These are phyloP conservation scores for Vigna radiata DNA, from an alignment of 306 rosid genomes.

Conservation along the genomic window DNA sequence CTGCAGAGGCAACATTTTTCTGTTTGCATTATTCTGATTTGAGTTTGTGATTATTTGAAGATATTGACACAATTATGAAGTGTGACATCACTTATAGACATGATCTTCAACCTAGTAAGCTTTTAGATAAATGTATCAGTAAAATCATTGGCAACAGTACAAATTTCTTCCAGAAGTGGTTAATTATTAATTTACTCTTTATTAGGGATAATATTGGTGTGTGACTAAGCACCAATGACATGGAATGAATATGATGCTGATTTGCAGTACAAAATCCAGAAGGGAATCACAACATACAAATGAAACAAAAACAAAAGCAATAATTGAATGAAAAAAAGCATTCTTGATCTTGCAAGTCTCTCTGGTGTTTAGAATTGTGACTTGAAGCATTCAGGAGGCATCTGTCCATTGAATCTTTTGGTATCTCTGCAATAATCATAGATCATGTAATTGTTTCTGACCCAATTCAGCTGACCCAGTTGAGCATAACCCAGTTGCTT, in stretches of 20 bases:
- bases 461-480: slow-evolving; percentile 61
- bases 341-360: too few species aligned
- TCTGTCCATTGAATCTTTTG: slow-evolving; percentile 61
- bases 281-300: background rate
- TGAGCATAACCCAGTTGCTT: slow-evolving; percentile 51
- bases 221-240: background rate
- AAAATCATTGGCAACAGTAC: too few species aligned
- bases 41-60: background rate
- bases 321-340: too few species aligned
- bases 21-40: background rate
- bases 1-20: background rate
- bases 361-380: slow-evolving; percentile 48
- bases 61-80: background rate
- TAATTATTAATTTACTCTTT: too few species aligned
- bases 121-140: too few species aligned
- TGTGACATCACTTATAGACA: background rate
- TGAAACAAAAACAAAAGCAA: too few species aligned
- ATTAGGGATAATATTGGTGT: too few species aligned
- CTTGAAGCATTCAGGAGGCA: slow-evolving; percentile 69
- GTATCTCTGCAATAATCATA: slow-evolving; percentile 81
- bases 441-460: slow-evolving; percentile 65
- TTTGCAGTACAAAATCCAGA: slow-evolving; percentile 9
- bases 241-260: slow-evolving; percentile 4
- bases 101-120: too few species aligned
- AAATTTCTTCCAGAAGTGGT: too few species aligned